Evolutionary conservation across 176 grass and related monocot species (phyloP), one percentile per base, ranked within the genome.

Genomic region (Pharus latifolius): DNA sequence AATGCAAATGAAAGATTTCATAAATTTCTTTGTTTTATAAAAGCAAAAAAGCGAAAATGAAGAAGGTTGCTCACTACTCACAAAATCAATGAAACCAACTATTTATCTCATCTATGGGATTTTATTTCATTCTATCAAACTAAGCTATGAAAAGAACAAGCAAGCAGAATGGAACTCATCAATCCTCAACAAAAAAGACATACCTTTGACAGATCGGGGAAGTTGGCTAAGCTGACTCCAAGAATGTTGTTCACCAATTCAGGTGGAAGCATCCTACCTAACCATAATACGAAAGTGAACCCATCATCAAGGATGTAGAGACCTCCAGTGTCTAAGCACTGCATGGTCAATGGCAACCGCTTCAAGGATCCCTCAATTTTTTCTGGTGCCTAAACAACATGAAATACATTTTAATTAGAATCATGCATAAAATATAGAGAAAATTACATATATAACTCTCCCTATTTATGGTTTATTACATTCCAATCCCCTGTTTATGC

Each of bases 201-300:
- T 84, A 95, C 96, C 84, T 79, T 99, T 14, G 90, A 99, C 41
- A 99, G 75, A 84, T 99, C 87, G 62, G 90, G 79, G 72, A 84
- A 88, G 75, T 86, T 88, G 42, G 82, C 40, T 38, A 91, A 33
- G 38, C 73, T 84, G 37, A 75, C 49, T 77, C 90, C 96, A 77
- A 99, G 76, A 86, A 99, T 67, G 65, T 57, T 74, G 54, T 74
- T 91, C 50, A 88, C 54, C 5, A 88, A 45, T 73, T 91, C 90
- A 69, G 96, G 78, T 49, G 85, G 65, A 2, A 82, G 55, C 84
- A 86, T 99, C 65, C 96, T 95, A 52, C 90, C 96, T 44, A 99
- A 90, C 96, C 90, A 99, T 44, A 95, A 52, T 80, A 88, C 49
- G 58, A 99, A 91, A 55, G 44, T 86, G 69, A 99, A 88, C 6